phyloP scores from a whole-genome alignment of 768 basidiomycete species.

The Trametes villosa region DNA sequence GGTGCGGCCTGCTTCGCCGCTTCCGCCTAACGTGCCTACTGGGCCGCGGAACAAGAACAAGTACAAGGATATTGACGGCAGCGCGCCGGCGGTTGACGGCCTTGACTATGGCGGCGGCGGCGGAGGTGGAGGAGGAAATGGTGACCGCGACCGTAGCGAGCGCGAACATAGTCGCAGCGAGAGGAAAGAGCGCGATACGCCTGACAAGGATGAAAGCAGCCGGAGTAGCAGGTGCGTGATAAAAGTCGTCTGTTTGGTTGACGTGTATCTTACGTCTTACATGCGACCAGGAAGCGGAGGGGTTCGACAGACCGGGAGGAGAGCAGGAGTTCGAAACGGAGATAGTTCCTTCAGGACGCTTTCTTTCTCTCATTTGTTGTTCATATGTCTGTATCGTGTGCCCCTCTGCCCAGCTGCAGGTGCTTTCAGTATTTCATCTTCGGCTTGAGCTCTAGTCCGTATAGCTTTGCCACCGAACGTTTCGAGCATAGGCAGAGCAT shows the following conservation, averaged over 20 bases:
- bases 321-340: conserved; percentile 68
- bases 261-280: neutral
- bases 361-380: neutral
- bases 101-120: conserved; percentile 76
- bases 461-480: neutral
- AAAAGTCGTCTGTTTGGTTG: conserved; percentile 11
- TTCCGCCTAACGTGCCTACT: conserved; percentile 86
- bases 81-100: conserved; percentile 86
- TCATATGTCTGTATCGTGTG: neutral
- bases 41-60: conserved; percentile 88
- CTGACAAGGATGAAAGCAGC: conserved; percentile 62
- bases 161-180: conserved; percentile 17
- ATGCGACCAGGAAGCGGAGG: conserved; percentile 62
- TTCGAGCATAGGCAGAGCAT: neutral
- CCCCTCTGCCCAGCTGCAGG: too few relatives aligned
- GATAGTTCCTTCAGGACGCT: conserved; percentile 31
- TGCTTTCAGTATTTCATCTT: too few relatives aligned
- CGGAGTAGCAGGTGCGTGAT: conserved; percentile 61
- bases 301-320: conserved; percentile 76
- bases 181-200: conserved; percentile 50
- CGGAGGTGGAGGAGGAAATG: conserved; percentile 25
- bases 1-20: conserved; percentile 79
- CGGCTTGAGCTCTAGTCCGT: too few relatives aligned
- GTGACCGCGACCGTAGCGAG: conserved; percentile 16
- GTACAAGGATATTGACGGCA: conserved; percentile 87